Evolutionary conservation across 345 rosid genomes (phyloP).

Genomic region (Gossypium bickii): DNA sequence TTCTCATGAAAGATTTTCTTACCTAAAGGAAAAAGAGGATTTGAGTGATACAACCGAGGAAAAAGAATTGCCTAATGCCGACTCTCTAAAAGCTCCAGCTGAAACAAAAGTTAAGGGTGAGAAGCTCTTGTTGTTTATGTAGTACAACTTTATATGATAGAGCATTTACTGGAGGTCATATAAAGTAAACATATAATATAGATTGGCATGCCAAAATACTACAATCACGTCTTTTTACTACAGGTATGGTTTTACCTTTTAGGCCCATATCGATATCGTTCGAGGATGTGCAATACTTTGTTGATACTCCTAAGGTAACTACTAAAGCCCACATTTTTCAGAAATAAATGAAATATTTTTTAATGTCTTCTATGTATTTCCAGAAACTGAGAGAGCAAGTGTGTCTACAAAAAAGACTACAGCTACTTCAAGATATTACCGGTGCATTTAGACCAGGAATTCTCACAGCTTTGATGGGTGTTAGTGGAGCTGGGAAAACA

Average conservation of each 20-base stretch:
- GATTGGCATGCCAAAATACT: neutral
- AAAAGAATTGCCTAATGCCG: slow-evolving; percentile 9
- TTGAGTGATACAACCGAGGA: neutral
- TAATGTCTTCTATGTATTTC: neutral
- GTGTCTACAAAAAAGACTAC: slow-evolving; percentile 42
- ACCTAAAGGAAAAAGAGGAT: slow-evolving; percentile 10
- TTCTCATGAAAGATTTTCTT: slow-evolving; percentile 24
- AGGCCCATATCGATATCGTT: slow-evolving; percentile 51
- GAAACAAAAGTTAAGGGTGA: slow-evolving; percentile 23
- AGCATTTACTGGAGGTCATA: neutral
- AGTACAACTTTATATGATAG: neutral
- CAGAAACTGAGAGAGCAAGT: slow-evolving; percentile 61
- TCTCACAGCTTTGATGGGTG: slow-evolving; percentile 87
- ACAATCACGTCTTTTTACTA: slow-evolving; percentile 1
- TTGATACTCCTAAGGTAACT: slow-evolving; percentile 62
- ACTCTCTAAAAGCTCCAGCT: neutral
- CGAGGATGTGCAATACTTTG: slow-evolving; percentile 51
- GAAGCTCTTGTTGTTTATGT: slow-evolving; percentile 7
- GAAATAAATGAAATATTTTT: neutral
- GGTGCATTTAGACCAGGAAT: slow-evolving; percentile 78
- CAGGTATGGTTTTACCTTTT: slow-evolving; percentile 59
- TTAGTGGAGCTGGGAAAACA: slow-evolving; percentile 89
- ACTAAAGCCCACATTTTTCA: neutral
- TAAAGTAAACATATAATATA: neutral
- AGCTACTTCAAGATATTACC: slow-evolving; percentile 55